Percentiles rank a stretch among this genome's conserved stretches.
Conservation (phyloP, 306 rosid genomes). For the Boehmeria nivea region DNA sequence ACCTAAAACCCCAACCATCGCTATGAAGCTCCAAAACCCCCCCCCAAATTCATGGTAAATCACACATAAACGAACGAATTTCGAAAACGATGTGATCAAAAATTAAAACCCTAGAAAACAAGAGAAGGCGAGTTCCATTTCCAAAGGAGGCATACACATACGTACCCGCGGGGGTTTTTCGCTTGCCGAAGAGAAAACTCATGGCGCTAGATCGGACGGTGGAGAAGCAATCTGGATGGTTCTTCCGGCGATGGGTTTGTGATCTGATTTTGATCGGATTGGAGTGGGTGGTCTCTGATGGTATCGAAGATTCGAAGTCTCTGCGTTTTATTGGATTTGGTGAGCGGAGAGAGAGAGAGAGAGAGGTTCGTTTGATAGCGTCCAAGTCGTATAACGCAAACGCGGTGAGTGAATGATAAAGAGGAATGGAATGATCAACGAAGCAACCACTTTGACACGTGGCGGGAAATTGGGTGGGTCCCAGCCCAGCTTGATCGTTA, state of each 20-base stretch:
- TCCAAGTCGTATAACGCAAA: slow-evolving; percentile 12
- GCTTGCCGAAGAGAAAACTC: slow-evolving; percentile 94
- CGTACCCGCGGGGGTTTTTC: slow-evolving; percentile 89
- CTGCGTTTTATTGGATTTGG: slow-evolving; percentile 4
- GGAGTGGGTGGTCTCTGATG: background rate
- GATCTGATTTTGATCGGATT: background rate
- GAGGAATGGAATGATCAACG: slow-evolving; percentile 24
- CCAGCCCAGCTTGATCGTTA: slow-evolving; percentile 3
- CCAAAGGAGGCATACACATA: background rate
- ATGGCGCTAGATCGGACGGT: slow-evolving; percentile 38
- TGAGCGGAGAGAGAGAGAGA: background rate
- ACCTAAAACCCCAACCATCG: background rate
- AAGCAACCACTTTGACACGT: slow-evolving; percentile 28
- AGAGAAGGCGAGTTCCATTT: background rate
- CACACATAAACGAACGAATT: background rate
- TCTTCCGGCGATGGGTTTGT: background rate
- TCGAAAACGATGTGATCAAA: background rate
- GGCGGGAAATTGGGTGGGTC: slow-evolving; percentile 15
- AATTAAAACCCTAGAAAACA: background rate
- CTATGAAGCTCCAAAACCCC: too few relatives aligned
- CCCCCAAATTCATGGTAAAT: too few relatives aligned
- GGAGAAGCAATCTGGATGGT: background rate
- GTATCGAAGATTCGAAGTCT: background rate
- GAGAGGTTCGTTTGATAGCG: slow-evolving; percentile 13
- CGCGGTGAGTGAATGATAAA: slow-evolving; percentile 25